Evolutionary conservation across 176 grass and related monocot genomes (phyloP).

Genomic region (Bothriochloa decipiens): DNA sequence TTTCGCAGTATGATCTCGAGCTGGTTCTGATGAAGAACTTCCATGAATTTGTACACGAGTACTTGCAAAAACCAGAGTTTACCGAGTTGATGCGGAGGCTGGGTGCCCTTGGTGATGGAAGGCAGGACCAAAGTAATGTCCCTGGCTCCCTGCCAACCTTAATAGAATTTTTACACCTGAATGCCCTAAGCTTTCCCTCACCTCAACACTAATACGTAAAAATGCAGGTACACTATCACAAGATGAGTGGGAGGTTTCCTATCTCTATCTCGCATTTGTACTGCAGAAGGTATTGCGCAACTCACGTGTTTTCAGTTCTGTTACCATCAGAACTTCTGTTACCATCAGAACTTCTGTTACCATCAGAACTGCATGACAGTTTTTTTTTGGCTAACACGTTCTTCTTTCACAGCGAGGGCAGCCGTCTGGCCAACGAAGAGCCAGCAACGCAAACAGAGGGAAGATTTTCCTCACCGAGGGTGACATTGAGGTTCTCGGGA

Average conservation of each 20-base stretch:
- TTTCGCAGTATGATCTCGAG: slow-evolving; percentile 75
- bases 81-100: slow-evolving; percentile 87
- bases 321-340: too few relatives aligned
- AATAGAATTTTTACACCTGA: too few relatives aligned
- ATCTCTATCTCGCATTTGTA: slow-evolving; percentile 91
- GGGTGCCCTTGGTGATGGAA: slow-evolving; percentile 88
- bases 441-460: slow-evolving; percentile 63
- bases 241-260: slow-evolving; percentile 97
- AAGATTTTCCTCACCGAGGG: slow-evolving; percentile 66
- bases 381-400: slow-evolving; percentile 32
- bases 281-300: slow-evolving; percentile 66
- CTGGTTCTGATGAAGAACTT: slow-evolving; percentile 89
- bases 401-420: slow-evolving; percentile 56
- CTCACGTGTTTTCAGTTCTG: not conserved
- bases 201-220: not conserved
- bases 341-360: too few relatives aligned
- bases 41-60: slow-evolving; percentile 89
- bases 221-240: slow-evolving; percentile 75
- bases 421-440: slow-evolving; percentile 53
- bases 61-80: slow-evolving; percentile 82
- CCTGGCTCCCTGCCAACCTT: too few relatives aligned
- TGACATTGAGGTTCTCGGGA: slow-evolving; percentile 65
- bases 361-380: not conserved
- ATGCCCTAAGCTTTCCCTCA: not conserved
- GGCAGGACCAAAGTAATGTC: slow-evolving; percentile 74